Conservation (phyloP, 2,329 filamentous ascomycete species). For the Dothistroma pini region DNA sequence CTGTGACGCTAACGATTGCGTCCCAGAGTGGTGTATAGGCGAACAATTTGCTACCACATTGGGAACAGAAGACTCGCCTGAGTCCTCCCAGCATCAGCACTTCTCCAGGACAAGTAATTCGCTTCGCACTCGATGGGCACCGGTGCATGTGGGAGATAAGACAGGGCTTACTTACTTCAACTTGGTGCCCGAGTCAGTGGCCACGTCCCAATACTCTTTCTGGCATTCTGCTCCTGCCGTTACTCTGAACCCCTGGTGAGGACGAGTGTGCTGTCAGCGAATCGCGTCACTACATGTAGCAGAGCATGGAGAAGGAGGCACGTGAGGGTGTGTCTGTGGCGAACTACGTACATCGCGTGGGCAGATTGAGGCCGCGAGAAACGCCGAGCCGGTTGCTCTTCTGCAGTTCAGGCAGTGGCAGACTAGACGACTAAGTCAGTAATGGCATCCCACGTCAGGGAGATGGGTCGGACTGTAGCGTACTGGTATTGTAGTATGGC, state of each 20-base stretch:
- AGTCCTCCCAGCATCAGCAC: not conserved
- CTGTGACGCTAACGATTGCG: conserved; percentile 24
- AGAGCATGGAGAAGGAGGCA: conserved; percentile 28
- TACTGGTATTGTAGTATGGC: conserved; percentile 38
- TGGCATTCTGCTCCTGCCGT: conserved; percentile 41
- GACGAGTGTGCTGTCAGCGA: not conserved
- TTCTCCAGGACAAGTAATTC: not conserved
- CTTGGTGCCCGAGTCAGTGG: conserved; percentile 43
- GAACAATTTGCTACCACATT: conserved; percentile 36
- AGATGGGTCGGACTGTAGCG: not conserved
- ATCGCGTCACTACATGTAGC: conserved; percentile 17
- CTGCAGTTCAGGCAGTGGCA: conserved; percentile 50
- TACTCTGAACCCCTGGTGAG: conserved; percentile 40
- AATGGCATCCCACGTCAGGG: not conserved
- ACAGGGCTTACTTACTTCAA: conserved; percentile 25
- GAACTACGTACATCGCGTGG: conserved; percentile 33
- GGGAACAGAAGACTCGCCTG: conserved; percentile 42
- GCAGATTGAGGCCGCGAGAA: conserved; percentile 20
- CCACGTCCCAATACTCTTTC: conserved; percentile 41
- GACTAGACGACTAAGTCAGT: conserved; percentile 20
- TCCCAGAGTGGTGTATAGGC: conserved; percentile 21
- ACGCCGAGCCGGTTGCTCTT: conserved; percentile 34
- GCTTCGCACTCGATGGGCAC: not conserved
- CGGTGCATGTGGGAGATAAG: not conserved
- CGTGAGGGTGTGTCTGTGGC: conserved; percentile 3